These are phyloP conservation scores for Biscogniauxia sp. DNA, from an alignment of 2,329 filamentous ascomycete genomes.

Conservation along the genomic window DNA sequence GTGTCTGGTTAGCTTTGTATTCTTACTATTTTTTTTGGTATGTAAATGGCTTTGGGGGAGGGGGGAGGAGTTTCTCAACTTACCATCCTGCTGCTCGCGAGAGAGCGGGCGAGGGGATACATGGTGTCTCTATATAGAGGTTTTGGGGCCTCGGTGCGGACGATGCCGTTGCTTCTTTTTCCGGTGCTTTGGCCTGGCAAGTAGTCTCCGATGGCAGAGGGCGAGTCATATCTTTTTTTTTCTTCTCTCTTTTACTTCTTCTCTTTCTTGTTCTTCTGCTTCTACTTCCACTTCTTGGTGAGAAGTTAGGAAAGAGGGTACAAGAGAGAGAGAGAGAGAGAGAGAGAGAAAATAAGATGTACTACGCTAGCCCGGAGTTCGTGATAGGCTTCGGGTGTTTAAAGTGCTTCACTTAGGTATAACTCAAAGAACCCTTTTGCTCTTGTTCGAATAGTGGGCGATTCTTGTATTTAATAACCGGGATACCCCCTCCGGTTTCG, in stretches of 20 bases:
- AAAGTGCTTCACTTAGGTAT: no score
- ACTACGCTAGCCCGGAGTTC: no score
- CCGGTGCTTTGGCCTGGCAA: not conserved
- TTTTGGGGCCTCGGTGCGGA: constrained; percentile 37
- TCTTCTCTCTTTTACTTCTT: not conserved
- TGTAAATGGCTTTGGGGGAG: not conserved
- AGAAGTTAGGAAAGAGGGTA: no score
- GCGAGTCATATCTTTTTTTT: not conserved
- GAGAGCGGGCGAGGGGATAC: constrained; percentile 64
- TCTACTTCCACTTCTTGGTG: no score
- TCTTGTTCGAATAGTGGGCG: not conserved
- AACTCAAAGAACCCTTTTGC: no score
- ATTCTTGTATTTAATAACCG: not conserved
- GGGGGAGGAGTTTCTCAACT: constrained; percentile 28
- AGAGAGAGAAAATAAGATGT: no score
- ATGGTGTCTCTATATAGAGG: constrained; percentile 71
- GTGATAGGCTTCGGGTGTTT: no score
- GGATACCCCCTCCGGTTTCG: not conserved
- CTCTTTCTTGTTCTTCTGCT: not conserved
- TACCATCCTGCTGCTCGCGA: constrained; percentile 72
- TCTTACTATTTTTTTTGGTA: constrained; percentile 10
- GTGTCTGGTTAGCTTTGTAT: not conserved
- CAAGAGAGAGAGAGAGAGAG: no score
- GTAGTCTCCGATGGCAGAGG: not conserved
- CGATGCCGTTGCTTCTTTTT: constrained; percentile 38